These are phyloP conservation scores for Trametes maxima DNA, from an alignment of 768 basidiomycete genomes.

Conservation along the genomic window DNA sequence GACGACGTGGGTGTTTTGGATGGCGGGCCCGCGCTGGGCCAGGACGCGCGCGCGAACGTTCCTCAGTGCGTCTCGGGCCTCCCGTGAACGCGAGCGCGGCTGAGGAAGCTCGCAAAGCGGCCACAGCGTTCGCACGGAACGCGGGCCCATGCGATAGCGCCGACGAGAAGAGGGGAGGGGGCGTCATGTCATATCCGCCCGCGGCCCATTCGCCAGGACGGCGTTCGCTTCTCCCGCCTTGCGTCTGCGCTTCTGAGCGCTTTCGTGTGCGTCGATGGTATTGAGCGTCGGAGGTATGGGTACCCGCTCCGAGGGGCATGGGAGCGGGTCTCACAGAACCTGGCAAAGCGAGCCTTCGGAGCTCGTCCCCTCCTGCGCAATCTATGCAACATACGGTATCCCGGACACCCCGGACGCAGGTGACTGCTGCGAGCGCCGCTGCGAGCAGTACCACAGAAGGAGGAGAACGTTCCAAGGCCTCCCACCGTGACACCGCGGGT, in stretches of 20 bases:
- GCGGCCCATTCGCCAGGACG: background rate
- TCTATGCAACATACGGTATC: background rate
- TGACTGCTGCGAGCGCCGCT: background rate
- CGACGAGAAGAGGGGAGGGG: background rate
- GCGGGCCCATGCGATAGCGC: background rate
- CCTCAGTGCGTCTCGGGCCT: background rate
- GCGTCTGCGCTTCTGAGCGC: background rate
- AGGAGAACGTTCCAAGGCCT: slow-evolving; percentile 7
- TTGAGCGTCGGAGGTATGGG: background rate
- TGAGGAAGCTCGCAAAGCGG: background rate
- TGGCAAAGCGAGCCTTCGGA: background rate
- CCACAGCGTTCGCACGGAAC: background rate
- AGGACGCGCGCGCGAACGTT: background rate
- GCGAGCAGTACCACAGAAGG: background rate
- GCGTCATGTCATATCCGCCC: background rate
- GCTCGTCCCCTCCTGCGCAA: background rate
- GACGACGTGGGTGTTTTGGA: background rate
- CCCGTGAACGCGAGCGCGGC: background rate
- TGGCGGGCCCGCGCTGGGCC: background rate
- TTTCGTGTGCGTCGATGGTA: background rate
- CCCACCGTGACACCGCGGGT: background rate
- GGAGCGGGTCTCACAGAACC: background rate
- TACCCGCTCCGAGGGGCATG: background rate
- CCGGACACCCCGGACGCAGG: background rate
- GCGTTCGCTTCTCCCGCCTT: background rate